These are phyloP conservation scores for Pinus tabuliformis DNA, from an alignment of 75 land plant genomes.

Conservation along the genomic window DNA sequence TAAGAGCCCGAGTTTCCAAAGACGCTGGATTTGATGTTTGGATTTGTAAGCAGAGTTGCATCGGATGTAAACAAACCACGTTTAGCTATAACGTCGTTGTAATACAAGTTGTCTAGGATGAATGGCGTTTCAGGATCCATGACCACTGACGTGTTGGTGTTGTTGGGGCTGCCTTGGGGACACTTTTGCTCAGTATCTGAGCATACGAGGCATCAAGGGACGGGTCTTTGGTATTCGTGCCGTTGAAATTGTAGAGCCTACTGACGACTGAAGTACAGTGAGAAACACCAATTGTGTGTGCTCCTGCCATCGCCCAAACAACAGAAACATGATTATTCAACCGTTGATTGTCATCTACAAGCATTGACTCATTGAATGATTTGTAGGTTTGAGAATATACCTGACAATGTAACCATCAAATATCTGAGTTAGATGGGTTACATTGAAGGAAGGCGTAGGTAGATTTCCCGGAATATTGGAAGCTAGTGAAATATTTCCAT, in stretches of 20 bases:
- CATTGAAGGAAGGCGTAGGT: constrained; percentile 40
- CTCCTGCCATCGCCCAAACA: constrained; percentile 21
- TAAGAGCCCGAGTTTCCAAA: not conserved
- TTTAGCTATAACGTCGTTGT: not conserved
- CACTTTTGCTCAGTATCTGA: constrained; percentile 6
- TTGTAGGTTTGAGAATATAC: constrained; percentile 7
- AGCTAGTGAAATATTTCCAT: constrained; percentile 52
- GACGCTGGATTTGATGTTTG: not conserved
- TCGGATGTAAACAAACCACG: constrained; percentile 23
- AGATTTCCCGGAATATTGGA: constrained; percentile 35
- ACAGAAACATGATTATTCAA: too few species aligned
- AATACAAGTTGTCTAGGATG: constrained; percentile 39
- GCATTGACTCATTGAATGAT: not conserved
- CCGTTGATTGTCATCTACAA: too few species aligned
- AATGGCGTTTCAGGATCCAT: constrained; percentile 24
- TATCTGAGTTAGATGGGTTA: constrained; percentile 40
- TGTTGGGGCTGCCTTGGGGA: not conserved
- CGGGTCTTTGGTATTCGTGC: constrained; percentile 18
- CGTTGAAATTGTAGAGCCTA: constrained; percentile 51
- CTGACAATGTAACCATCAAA: constrained; percentile 81
- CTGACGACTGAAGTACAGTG: constrained; percentile 44
- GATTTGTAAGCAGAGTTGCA: constrained; percentile 8
- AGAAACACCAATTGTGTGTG: constrained; percentile 66
- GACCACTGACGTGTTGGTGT: not conserved
- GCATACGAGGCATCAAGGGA: constrained; percentile 9